Evolutionary conservation across 1,284 basidiomycete species (phyloP).

Genomic region (Phaffia rhodozyma): DNA sequence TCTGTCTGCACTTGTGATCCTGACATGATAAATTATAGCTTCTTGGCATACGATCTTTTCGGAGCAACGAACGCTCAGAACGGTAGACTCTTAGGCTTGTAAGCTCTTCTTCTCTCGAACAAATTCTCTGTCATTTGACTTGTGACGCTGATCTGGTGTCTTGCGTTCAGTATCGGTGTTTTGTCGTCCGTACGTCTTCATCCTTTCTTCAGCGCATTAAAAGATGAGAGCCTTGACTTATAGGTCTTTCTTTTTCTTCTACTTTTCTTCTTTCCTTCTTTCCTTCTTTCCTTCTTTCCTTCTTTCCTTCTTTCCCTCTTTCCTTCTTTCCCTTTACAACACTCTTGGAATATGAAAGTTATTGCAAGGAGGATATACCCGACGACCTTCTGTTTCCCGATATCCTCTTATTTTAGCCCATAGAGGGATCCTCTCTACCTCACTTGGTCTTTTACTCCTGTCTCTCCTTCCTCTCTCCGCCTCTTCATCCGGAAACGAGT

Average conservation of each 20-base stretch:
- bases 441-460: slow-evolving; percentile 54
- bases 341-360: slow-evolving; percentile 28
- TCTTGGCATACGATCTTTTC: slow-evolving; percentile 48
- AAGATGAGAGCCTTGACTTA: too few species aligned
- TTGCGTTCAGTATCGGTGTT: too few species aligned
- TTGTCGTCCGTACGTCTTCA: too few species aligned
- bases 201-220: too few species aligned
- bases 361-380: slow-evolving; percentile 81
- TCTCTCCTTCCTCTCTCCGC: slow-evolving; percentile 52
- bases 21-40: slow-evolving; percentile 1
- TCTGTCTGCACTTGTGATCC: neutral
- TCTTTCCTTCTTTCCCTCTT: neutral
- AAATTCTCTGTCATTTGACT: too few species aligned
- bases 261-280: neutral
- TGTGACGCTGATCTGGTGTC: too few species aligned
- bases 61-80: slow-evolving; percentile 83
- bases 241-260: slow-evolving; percentile 25
- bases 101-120: too few species aligned
- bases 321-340: slow-evolving; percentile 11
- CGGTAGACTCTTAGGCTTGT: slow-evolving; percentile 56
- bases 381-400: slow-evolving; percentile 45
- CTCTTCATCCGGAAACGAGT: slow-evolving; percentile 10
- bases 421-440: slow-evolving; percentile 59
- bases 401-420: slow-evolving; percentile 68
- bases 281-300: slow-evolving; percentile 24